Base-by-base conservation (phyloP, 2,329 filamentous ascomycete species). In the Xylaria sp. region DNA sequence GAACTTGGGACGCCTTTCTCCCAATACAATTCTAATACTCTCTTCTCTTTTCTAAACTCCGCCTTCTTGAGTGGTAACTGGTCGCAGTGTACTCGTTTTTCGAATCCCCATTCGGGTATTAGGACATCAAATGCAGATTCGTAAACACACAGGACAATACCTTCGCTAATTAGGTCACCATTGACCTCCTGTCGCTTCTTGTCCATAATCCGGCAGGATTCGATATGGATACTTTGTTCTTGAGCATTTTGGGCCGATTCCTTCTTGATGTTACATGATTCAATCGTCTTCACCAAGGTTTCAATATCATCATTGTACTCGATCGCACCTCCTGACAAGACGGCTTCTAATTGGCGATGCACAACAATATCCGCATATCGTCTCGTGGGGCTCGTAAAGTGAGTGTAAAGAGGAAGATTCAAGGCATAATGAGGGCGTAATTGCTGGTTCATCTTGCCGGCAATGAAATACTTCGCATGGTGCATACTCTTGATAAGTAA, bases 11-110 rank as follows among this genome's bases (percentile, higher is more conserved):
- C 93, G 47, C 95, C 95, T 86, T 98, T 99, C 87, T 99, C 95
- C 95, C 95, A 99, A 83, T 97, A 99, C 15, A 99, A 85, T 79
- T 99, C 95, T 47, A 99, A 84, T 29, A 98, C 87, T 58, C 95
- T 88, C 80, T 93, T 92, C 75, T 96, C 93, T 84, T 98, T 98
- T 78, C 96, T 89, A 79, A 95, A 99, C 75, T 99, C 95, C n/a
- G 95, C 95, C 84, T 99, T 99, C 86, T 98, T 94, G 69, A 99
- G 82, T 29, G 95, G 95, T 74, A 99, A 84, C 81, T 99, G 95
- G 74, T 99, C 95, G 75, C 95, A 99, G 79, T 99, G 95, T 54
- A 99, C 95, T 67, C 95, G 92, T 87, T 99, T 99, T 83, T 99
- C 95, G 70, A 99, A 98, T 68, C 95, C 95, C 83, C 93, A 99